Evolutionary conservation across 179 eudicot species (phyloP), one percentile per base, ranked within the genome.

Genomic region (Dionaea muscipula): DNA sequence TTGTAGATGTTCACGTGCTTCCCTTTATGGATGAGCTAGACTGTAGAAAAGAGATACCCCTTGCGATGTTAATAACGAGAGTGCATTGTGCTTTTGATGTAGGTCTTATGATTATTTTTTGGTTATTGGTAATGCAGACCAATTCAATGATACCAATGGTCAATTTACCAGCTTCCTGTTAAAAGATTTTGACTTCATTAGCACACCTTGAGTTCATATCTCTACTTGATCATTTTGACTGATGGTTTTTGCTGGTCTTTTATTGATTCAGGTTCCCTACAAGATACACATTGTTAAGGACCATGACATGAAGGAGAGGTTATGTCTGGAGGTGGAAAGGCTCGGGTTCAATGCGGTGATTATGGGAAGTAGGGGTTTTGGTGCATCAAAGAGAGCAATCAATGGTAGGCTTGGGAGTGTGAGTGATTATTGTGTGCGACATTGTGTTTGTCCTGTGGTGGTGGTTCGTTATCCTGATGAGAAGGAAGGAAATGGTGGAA

Each of bases 211-310:
- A n/a, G n/a, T n/a, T n/a, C n/a, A n/a, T n/a, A n/a, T n/a, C n/a
- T n/a, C n/a, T n/a, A n/a, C n/a, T n/a, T 31, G 5, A 31, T 31
- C 8, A 31, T 4, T 28, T 31, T 31, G 35, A 31, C 35, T 31
- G 5, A 4, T 31, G 35, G 10, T 6, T 31, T 4, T 19, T 56
- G 40, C 16, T 56, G 43, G 8, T 11, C 11, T 13, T 33, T 4
- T 58, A n/a, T 23, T 36, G 15, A 75, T 67, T 19, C 68, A 66
- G 23, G 72, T 76, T 19, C 84, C 84, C 36, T 76, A 59, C 57
- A 79, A 79, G 62, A 76, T 79, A 23, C 84, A 79, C 36, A 76
- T 76, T 26, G 84, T 79, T 35, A 79, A 79, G 73, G 84, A 79
- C 48, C 84, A 76, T 25, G 81, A 79, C 53, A 79, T 76, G 83